These are phyloP conservation scores for Plantago elongata DNA, from an alignment of 257 asterid species.

Conservation along the genomic window DNA sequence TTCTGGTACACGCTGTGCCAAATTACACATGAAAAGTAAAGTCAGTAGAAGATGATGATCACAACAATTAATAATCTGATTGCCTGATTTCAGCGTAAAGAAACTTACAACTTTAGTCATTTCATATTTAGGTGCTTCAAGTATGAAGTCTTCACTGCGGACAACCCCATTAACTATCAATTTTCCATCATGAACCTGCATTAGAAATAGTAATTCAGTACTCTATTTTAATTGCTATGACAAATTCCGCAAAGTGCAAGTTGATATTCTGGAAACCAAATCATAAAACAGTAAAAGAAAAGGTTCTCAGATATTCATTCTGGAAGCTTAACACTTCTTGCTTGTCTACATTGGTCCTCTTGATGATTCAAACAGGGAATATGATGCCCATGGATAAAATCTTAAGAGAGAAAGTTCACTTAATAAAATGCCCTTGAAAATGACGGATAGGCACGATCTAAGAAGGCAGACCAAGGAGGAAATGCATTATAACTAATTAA, in stretches of 20 bases:
- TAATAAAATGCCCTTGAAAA: no score
- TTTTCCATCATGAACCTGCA: slow-evolving; percentile 90
- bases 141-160: slow-evolving; percentile 64
- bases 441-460: no score
- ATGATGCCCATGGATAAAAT: no score
- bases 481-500: no score
- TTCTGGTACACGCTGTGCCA: slow-evolving; percentile 78
- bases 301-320: no score
- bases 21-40: slow-evolving; percentile 6
- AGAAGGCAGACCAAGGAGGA: no score
- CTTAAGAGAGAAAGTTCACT: no score
- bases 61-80: no score
- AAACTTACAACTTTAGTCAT: slow-evolving; percentile 69
- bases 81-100: slow-evolving; percentile 8
- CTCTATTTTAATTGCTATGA: background rate
- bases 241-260: background rate
- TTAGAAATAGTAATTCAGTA: slow-evolving; percentile 13
- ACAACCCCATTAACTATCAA: slow-evolving; percentile 80
- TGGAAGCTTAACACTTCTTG: no score
- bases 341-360: no score
- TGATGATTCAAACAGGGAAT: no score
- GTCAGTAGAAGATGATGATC: background rate
- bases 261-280: slow-evolving; percentile 1
- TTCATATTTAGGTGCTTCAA: slow-evolving; percentile 80
- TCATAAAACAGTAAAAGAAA: background rate